Percentiles rank a stretch among this genome's conserved stretches.
These are phyloP conservation scores for Metschnikowia chrysomelidarum DNA, from an alignment of 805 yeast genomes.

Conservation along the genomic window DNA sequence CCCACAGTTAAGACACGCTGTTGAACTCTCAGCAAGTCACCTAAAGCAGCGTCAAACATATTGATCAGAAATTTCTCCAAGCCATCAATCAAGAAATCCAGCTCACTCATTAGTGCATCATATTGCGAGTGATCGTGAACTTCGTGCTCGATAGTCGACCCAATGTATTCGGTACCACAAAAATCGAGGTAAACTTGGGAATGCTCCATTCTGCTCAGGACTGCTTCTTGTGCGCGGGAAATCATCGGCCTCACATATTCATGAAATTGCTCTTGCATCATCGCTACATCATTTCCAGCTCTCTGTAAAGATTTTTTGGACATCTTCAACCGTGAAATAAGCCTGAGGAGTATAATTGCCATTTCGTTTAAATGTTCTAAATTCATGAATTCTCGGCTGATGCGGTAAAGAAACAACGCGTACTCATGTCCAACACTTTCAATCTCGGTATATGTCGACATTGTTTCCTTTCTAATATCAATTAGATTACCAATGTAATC, in stretches of 20 bases:
- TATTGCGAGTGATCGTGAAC: slow-evolving; percentile 1
- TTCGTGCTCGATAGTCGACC: background rate
- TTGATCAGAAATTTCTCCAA: background rate
- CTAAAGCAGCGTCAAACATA: slow-evolving; percentile 1
- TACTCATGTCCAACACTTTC: slow-evolving; percentile 1
- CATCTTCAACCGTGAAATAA: background rate
- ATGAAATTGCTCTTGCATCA: background rate
- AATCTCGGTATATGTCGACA: slow-evolving; percentile 1
- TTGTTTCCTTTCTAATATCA: slow-evolving; percentile 1
- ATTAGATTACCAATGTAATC: background rate
- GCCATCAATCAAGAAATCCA: slow-evolving; percentile 4
- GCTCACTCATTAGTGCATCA: background rate
- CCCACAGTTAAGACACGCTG: too few species aligned
- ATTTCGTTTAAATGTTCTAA: background rate
- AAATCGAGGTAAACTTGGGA: slow-evolving; percentile 1
- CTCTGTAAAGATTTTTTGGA: background rate
- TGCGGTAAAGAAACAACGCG: background rate
- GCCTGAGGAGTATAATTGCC: background rate
- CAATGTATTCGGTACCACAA: background rate
- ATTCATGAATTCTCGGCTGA: background rate
- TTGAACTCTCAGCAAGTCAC: background rate
- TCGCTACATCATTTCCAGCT: background rate
- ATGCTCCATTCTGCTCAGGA: slow-evolving; percentile 2
- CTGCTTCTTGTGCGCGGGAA: slow-evolving; percentile 1
- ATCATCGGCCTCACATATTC: slow-evolving; percentile 3